Conservation (phyloP, 1,284 basidiomycete genomes). For the Agaricales sp. region DNA sequence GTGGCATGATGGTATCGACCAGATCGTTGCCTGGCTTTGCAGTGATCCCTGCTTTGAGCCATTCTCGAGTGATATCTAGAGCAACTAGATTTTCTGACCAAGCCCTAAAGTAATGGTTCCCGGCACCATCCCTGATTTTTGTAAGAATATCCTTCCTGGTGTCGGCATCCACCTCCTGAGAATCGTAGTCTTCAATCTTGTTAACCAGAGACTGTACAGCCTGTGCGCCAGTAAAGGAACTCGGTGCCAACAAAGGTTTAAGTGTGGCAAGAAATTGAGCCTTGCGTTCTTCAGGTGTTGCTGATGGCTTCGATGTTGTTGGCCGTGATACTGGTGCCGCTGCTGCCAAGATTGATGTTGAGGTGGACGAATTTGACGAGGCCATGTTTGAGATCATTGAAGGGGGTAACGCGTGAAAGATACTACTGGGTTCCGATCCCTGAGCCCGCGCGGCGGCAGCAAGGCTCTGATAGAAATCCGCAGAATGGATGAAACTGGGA, state of each 20-base stretch:
- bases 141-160: conserved; percentile 61
- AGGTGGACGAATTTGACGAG: background rate
- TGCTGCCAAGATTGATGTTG: background rate
- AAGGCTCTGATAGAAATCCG: background rate
- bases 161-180: conserved; percentile 46
- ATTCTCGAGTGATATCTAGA: conserved; percentile 67
- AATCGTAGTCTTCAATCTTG: conserved; percentile 47
- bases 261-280: background rate
- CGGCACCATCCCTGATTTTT: conserved; percentile 70
- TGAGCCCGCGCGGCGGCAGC: background rate
- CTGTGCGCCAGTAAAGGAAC: conserved; percentile 56
- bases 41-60: conserved; percentile 57
- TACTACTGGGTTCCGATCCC: background rate
- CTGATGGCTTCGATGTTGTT: background rate
- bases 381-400: background rate
- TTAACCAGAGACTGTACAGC: conserved; percentile 49
- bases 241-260: conserved; percentile 36
- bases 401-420: background rate
- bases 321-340: background rate
- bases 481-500: background rate
- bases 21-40: conserved; percentile 45
- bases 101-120: conserved; percentile 74
- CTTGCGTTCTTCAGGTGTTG: background rate
- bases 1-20: conserved; percentile 70
- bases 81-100: conserved; percentile 66